Conservation (phyloP, 306 rosid genomes). For the Gleditsia sinensis region DNA sequence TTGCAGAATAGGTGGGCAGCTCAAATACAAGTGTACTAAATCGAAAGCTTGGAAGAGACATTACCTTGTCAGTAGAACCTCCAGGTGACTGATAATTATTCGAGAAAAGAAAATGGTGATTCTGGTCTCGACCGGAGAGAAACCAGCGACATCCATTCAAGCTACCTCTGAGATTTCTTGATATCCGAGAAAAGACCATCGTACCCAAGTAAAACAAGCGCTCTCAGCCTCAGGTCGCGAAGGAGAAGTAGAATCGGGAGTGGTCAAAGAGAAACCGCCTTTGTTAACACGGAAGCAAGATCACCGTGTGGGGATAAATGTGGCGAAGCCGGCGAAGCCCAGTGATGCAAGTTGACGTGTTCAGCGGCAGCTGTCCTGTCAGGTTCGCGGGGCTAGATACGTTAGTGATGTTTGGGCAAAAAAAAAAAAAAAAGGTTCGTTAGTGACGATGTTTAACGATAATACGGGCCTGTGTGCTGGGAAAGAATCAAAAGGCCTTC, state of each 20-base stretch:
- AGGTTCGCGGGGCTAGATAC: no score
- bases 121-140: slow-evolving; percentile 39
- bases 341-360: slow-evolving; percentile 10
- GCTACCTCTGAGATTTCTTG: slow-evolving; percentile 52
- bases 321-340: slow-evolving; percentile 35
- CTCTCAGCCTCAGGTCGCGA: background rate
- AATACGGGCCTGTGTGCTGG: no score
- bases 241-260: background rate
- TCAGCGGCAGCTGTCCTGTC: no score
- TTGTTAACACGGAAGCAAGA: background rate
- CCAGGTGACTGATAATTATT: slow-evolving; percentile 20
- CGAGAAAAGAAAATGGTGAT: slow-evolving; percentile 35
- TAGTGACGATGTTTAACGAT: no score
- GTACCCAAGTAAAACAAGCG: background rate
- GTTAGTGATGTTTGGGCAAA: no score
- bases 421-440: no score
- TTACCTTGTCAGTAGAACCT: slow-evolving; percentile 54
- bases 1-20: background rate
- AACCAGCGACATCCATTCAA: slow-evolving; percentile 52
- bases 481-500: no score
- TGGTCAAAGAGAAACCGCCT: slow-evolving; percentile 16
- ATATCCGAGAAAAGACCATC: slow-evolving; percentile 65
- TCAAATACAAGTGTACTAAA: background rate
- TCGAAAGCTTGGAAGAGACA: background rate
- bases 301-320: background rate